Evolutionary conservation across 495 filamentous ascomycete genomes (phyloP).

Genomic region (Bryoglossum gracile): DNA sequence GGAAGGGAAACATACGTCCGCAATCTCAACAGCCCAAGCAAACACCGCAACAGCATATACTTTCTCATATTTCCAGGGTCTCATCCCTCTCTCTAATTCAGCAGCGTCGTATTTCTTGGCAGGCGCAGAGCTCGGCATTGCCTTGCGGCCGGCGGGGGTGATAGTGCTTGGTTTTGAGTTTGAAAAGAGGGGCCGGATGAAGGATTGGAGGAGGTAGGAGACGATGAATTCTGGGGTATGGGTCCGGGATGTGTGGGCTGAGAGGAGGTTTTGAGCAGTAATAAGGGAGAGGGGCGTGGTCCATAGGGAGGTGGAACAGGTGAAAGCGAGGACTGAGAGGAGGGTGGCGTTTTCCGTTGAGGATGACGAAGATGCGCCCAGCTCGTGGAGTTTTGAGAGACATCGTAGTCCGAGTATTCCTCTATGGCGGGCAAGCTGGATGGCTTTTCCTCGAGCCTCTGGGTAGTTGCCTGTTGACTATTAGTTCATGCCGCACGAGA

Average conservation of each 20-base stretch:
- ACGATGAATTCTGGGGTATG: slow-evolving; percentile 34
- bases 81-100: slow-evolving; percentile 40
- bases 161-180: slow-evolving; percentile 55
- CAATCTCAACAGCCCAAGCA: slow-evolving; percentile 52
- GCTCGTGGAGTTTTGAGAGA: slow-evolving; percentile 24
- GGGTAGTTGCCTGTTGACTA: neutral
- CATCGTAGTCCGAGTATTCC: slow-evolving; percentile 5
- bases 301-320: slow-evolving; percentile 47
- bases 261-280: slow-evolving; percentile 36
- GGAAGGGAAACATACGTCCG: slow-evolving; percentile 33
- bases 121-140: slow-evolving; percentile 38
- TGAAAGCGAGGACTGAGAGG: slow-evolving; percentile 38
- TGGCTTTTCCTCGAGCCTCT: neutral
- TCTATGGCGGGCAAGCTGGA: slow-evolving; percentile 7
- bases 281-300: slow-evolving; percentile 30
- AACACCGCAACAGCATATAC: slow-evolving; percentile 57
- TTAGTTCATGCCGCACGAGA: neutral
- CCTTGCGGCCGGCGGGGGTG: slow-evolving; percentile 54
- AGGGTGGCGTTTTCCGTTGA: slow-evolving; percentile 17
- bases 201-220: slow-evolving; percentile 43
- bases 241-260: slow-evolving; percentile 27
- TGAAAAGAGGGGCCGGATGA: slow-evolving; percentile 66
- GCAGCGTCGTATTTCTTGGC: slow-evolving; percentile 35
- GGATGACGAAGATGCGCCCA: slow-evolving; percentile 13
- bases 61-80: slow-evolving; percentile 68